Conservation (phyloP, 306 rosid genomes). For the Fragaria vesca region DNA sequence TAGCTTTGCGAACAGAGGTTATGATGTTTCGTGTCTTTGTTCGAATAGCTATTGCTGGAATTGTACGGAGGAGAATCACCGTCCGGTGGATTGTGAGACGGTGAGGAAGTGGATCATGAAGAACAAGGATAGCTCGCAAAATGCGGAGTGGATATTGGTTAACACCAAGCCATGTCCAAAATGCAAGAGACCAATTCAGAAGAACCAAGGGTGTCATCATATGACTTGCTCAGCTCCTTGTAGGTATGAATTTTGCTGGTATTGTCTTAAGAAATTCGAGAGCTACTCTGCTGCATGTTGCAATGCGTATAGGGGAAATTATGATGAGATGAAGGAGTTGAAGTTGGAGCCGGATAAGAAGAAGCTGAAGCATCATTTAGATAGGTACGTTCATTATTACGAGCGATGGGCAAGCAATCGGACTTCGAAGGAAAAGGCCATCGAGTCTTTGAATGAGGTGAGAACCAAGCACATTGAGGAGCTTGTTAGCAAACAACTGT, state of each 20-base stretch:
- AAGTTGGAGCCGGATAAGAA: background rate
- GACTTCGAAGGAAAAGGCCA: background rate
- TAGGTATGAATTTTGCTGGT: background rate
- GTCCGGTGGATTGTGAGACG: constrained; percentile 1
- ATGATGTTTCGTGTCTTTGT: background rate
- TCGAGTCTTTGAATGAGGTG: background rate
- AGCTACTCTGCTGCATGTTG: background rate
- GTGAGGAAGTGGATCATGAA: background rate
- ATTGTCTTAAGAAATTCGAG: background rate
- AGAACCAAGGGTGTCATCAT: constrained; percentile 6
- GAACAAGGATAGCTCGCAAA: constrained; percentile 1
- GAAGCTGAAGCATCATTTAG: background rate
- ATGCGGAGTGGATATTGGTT: background rate
- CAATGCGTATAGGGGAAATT: background rate
- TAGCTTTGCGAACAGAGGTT: background rate
- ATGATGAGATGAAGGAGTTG: background rate
- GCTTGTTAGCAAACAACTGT: background rate
- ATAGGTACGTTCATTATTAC: constrained; percentile 1
- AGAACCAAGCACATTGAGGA: background rate
- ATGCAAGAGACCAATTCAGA: background rate
- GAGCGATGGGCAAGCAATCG: background rate
- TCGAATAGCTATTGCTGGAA: background rate
- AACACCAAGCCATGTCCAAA: constrained; percentile 13
- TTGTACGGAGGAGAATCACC: constrained; percentile 8
- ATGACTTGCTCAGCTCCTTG: background rate